phyloP scores from a whole-genome alignment of 2,329 filamentous ascomycete species.

The Coniochaeta sp. region DNA sequence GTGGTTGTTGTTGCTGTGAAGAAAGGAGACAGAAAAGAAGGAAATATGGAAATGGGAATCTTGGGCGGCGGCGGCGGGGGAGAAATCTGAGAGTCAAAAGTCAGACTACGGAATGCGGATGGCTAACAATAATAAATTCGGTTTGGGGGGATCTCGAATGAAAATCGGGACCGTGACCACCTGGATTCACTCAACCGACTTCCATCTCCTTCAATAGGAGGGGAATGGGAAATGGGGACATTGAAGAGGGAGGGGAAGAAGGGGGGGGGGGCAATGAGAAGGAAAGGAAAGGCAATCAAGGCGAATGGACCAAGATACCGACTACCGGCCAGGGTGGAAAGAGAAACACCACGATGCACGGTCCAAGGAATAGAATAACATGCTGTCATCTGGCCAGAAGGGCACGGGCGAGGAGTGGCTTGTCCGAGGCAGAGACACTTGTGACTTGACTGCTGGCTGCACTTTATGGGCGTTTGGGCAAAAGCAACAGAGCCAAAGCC shows the following conservation, averaged over 20 bases:
- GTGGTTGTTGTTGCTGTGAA: neutral
- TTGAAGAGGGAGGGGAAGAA: too few species aligned
- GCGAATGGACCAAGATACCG: too few species aligned
- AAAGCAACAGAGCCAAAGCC: neutral
- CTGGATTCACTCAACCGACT: too few species aligned
- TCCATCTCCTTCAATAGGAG: too few species aligned
- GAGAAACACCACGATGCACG: too few species aligned
- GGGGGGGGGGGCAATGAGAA: neutral
- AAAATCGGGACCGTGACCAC: slow-evolving; percentile 2
- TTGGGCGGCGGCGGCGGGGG: neutral
- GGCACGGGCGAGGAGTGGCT: neutral
- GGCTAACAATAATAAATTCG: slow-evolving; percentile 1
- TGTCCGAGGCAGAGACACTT: neutral
- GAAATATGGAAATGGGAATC: neutral
- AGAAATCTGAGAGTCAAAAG: neutral
- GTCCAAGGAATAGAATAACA: neutral
- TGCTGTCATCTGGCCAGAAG: neutral
- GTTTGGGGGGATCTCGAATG: neutral
- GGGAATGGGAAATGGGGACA: too few species aligned
- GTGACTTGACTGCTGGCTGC: neutral
- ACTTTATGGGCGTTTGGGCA: too few species aligned
- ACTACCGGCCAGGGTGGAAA: too few species aligned
- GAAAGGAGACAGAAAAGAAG: neutral
- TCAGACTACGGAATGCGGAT: neutral
- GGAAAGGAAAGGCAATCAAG: neutral